Evolutionary conservation across 2,329 filamentous ascomycete genomes (phyloP).

Genomic region (Plenodomus tracheiphilus): DNA sequence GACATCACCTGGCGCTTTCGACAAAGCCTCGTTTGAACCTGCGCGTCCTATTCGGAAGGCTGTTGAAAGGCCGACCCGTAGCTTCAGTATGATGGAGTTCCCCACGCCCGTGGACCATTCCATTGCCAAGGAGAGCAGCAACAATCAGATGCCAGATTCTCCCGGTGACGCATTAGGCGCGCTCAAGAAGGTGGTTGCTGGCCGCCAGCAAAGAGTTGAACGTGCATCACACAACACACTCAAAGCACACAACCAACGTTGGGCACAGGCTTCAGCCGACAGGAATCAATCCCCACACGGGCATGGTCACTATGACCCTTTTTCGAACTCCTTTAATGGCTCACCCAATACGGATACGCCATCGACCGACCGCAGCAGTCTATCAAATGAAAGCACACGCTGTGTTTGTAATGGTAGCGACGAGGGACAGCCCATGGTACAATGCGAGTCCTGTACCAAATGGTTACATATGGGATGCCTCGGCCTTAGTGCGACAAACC

Average conservation of each 20-base stretch:
- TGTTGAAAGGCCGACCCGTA: constrained; percentile 28
- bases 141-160: constrained; percentile 35
- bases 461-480: constrained; percentile 65
- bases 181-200: constrained; percentile 46
- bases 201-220: constrained; percentile 39
- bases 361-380: constrained; percentile 56
- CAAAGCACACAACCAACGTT: constrained; percentile 50
- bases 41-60: constrained; percentile 25
- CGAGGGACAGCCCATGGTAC: constrained; percentile 61
- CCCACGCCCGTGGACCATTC: constrained; percentile 26
- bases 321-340: constrained; percentile 42
- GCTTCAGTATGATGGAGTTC: constrained; percentile 42
- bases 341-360: constrained; percentile 58
- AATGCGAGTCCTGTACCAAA: constrained; percentile 66
- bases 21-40: constrained; percentile 38
- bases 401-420: constrained; percentile 62
- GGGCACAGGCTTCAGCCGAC: constrained; percentile 50
- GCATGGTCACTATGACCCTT: constrained; percentile 37
- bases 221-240: constrained; percentile 42
- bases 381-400: constrained; percentile 56
- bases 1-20: constrained; percentile 33
- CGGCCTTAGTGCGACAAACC: constrained; percentile 54
- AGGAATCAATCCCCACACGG: constrained; percentile 20
- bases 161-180: constrained; percentile 46
- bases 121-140: constrained; percentile 13